Percentiles rank a stretch among this genome's conserved stretches.
Conservation (phyloP, 2,329 filamentous ascomycete genomes). For the Elsinoe ampelina region DNA sequence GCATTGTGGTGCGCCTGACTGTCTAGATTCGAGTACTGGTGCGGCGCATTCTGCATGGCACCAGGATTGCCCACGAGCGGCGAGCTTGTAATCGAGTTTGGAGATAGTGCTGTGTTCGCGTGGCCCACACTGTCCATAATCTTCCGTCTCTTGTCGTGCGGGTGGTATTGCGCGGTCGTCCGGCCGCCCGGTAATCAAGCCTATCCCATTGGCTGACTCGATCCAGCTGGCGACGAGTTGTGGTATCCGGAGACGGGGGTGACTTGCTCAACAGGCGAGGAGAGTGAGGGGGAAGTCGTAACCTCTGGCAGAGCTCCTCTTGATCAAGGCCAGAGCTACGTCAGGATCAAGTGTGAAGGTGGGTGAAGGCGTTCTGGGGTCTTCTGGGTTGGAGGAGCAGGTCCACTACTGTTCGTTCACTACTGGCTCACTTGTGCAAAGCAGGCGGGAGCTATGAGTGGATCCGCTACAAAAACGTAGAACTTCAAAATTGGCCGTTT, state of each 20-base stretch:
- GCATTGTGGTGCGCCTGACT: neutral
- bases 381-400: neutral
- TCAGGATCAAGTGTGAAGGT: slow-evolving; percentile 1
- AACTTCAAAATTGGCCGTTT: slow-evolving; percentile 3
- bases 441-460: neutral
- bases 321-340: neutral
- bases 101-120: neutral
- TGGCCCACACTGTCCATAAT: neutral
- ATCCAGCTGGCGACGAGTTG: neutral
- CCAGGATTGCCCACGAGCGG: neutral
- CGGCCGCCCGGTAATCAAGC: slow-evolving; percentile 6
- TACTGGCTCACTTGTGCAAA: no score
- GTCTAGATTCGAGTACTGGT: neutral
- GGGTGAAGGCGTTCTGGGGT: slow-evolving; percentile 1
- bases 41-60: slow-evolving; percentile 5
- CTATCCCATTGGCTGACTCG: slow-evolving; percentile 2
- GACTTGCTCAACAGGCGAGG: neutral
- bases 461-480: slow-evolving; percentile 3
- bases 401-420: no score
- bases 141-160: neutral
- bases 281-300: neutral
- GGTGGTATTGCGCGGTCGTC: neutral
- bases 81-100: neutral
- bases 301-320: neutral
- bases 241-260: neutral